phyloP scores from a whole-genome alignment of 2,329 filamentous ascomycete genomes.

The Verruconis gallopava region DNA sequence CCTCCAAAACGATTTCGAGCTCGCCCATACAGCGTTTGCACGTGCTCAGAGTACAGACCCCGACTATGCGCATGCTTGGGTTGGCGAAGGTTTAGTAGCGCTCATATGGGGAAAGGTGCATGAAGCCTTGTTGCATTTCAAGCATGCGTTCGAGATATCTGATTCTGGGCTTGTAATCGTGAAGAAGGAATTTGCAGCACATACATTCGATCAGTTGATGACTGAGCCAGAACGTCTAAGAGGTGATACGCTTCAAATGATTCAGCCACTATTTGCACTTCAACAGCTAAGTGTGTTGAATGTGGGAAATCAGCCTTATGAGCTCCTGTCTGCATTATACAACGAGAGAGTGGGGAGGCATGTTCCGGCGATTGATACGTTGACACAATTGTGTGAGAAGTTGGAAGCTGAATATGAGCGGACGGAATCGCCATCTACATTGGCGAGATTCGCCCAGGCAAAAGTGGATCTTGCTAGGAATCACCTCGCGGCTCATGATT shows the following conservation, averaged over 20 bases:
- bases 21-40: constrained; percentile 86
- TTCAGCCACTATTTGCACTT: constrained; percentile 81
- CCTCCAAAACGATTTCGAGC: constrained; percentile 64
- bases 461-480: constrained; percentile 81
- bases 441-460: constrained; percentile 66
- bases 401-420: constrained; percentile 76
- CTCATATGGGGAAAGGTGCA: constrained; percentile 58
- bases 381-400: constrained; percentile 53
- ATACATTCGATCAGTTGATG: constrained; percentile 70
- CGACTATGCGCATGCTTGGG: constrained; percentile 85
- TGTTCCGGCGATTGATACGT: constrained; percentile 45
- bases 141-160: constrained; percentile 86
- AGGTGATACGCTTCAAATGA: constrained; percentile 37
- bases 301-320: constrained; percentile 56
- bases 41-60: constrained; percentile 88
- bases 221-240: constrained; percentile 37
- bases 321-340: constrained; percentile 69
- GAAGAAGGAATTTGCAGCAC: constrained; percentile 66
- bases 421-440: constrained; percentile 60
- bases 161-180: constrained; percentile 61
- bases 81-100: constrained; percentile 82
- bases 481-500: constrained; percentile 56
- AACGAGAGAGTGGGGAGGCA: constrained; percentile 67
- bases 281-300: constrained; percentile 63
- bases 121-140: constrained; percentile 76